Conservation (phyloP, 2,329 filamentous ascomycete species). For the Apiospora rasikravindrae region DNA sequence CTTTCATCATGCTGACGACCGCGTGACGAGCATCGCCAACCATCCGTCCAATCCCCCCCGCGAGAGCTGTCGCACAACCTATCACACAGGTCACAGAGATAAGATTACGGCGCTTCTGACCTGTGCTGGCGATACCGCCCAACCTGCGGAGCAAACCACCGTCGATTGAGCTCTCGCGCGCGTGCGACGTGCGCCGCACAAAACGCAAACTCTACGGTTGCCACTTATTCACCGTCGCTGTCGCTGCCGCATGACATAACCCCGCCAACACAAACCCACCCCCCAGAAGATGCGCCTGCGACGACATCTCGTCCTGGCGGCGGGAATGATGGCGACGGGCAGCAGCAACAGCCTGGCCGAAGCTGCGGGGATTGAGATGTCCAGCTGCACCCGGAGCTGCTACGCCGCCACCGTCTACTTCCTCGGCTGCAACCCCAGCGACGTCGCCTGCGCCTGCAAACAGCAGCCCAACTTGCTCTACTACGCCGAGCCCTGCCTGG, state of each 20-base stretch:
- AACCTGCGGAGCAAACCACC: background rate
- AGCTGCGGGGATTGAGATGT: background rate
- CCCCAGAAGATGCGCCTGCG: background rate
- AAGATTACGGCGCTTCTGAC: background rate
- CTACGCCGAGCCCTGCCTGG: conserved; percentile 18
- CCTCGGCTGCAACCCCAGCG: background rate
- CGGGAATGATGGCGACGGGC: background rate
- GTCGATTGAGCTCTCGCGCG: background rate
- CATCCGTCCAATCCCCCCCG: background rate
- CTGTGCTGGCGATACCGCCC: no score
- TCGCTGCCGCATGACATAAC: background rate
- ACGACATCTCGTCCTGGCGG: background rate
- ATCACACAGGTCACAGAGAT: background rate
- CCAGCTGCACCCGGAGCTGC: background rate
- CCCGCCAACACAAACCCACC: no score
- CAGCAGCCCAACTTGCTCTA: conserved; percentile 11
- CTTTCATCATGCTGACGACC: background rate
- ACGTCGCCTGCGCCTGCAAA: conserved; percentile 4
- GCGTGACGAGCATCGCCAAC: background rate
- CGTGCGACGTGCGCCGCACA: background rate
- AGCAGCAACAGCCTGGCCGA: background rate
- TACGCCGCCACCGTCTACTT: conserved; percentile 13
- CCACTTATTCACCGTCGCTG: background rate
- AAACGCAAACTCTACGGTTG: background rate
- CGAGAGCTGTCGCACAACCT: background rate